Evolutionary conservation across 805 yeast species (phyloP), one percentile per base, ranked within the genome.

Genomic region (Kregervanrija delftensis): DNA sequence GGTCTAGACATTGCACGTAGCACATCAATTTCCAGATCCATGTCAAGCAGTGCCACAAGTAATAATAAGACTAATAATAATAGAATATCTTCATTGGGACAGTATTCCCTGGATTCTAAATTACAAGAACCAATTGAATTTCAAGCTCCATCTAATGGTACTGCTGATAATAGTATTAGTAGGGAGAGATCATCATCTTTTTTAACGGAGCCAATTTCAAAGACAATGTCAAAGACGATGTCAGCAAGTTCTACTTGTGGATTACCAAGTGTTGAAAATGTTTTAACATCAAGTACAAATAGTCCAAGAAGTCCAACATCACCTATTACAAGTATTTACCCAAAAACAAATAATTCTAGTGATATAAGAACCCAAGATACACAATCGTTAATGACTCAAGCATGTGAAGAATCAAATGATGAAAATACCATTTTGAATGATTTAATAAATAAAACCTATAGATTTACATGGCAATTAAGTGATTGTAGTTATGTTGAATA

Each of bases 401-500:
- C 51, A 16, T 41, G 48, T 16, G 49, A 40, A 22, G 38, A 31
- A 1, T 43, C 49, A n/a, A 32, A 40, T 10, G 35, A 35, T 2
- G 37, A 40, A 5, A 47, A 46, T 32, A 28, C 31, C 1, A 13
- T 52, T 6, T 41, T 61, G 6, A 52, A 48, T 43, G 49, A 53
- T 35, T 45, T 64, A 4, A 48, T 63, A 14, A 59, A 58, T 42
- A 57, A 58, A 36, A 56, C 68, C 1, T 61, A 54, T 44, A 48
- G 57, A 33, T 62, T 64, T 48, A 51, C 63, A 8, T 58, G 67
- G 67, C 45, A 61, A 65, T 39, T 52, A 34, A 46, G 46, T 12
- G 52, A 54, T 3, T 16, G 47, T 11, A 35, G 44, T 8, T 64
- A 63, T 42, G 59, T 58, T 8, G 77, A 85, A 65, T 68, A 71